Base-by-base conservation (phyloP, 768 basidiomycete genomes). In the Mycena alexandri region DNA sequence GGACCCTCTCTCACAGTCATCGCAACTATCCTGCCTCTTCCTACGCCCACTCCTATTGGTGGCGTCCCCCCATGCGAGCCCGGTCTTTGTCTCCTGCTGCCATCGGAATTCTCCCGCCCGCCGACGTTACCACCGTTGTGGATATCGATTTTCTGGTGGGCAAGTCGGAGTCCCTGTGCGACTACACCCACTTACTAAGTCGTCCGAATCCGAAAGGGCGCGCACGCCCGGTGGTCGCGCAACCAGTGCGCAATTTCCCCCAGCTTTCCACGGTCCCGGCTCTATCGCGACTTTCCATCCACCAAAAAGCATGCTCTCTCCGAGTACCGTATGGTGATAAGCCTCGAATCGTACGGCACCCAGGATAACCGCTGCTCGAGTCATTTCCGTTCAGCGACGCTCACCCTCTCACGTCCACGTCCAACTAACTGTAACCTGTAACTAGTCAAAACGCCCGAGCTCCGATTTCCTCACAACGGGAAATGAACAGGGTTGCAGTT, bases 291-390 rank as follows among this genome's bases (percentile, higher is more conserved):
- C 47, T 22, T 29, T 41, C 38, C 25, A 2, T 29, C 6, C 29
- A 6, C 29, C n/a, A 41, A 51, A 29, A n/a, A 19, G 13, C 38
- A 29, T 38, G 25, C 46, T n/a, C n/a, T n/a, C n/a, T n/a, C 24
- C 60, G n/a, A 21, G 14, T 42, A 16, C 12, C 61, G 60, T 56
- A 29, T 67, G 66, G 66, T 61, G 66, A 67, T 67, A 67, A 67
- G 60, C 66, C 48, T 0, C 22, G 24, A 57, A 52, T 62, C 66
- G 57, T 29, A 29, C 29, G 3, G 29, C 6, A 29, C 29, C 29
- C 66, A 62, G 60, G 61, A 24, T 43, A 51, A 24, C 25, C 52
- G 13, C 22, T 50, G 16, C 42, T 55, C 21, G 17, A 48, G 24
- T 46, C 52, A 36, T 52, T 47, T 52, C 29, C 43, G 50, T 21